Percentiles rank a stretch among this genome's conserved stretches.
Evolutionary conservation across 257 asterid genomes (phyloP).

Genomic region (Ehretia macrophylla): DNA sequence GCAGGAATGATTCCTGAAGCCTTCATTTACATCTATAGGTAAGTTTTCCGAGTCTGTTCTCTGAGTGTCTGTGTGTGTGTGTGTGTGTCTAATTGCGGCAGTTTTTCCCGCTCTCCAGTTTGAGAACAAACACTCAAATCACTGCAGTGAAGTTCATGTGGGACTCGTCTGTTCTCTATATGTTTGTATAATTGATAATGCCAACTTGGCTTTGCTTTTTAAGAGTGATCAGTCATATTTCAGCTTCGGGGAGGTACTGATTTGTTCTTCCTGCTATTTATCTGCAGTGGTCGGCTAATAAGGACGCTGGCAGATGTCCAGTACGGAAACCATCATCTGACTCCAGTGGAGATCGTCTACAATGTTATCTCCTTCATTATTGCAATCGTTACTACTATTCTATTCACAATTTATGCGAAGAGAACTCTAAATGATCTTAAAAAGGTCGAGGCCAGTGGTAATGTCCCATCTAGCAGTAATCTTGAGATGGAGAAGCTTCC

Average conservation of each 20-base stretch:
- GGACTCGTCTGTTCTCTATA: too few species aligned
- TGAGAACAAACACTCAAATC: too few species aligned
- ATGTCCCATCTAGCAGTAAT: conserved; percentile 22
- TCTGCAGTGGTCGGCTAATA: conserved; percentile 80
- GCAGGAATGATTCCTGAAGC: conserved; percentile 96
- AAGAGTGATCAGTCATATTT: background rate
- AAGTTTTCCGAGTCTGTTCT: conserved; percentile 7
- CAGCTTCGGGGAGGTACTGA: background rate
- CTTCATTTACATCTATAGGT: conserved; percentile 91
- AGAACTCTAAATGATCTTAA: conserved; percentile 56
- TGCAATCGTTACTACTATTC: conserved; percentile 54
- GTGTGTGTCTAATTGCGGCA: background rate
- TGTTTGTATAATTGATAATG: background rate
- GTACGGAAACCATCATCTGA: conserved; percentile 63
- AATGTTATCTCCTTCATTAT: conserved; percentile 62
- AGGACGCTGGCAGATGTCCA: conserved; percentile 78
- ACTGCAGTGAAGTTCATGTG: too few species aligned
- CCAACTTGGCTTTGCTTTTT: background rate
- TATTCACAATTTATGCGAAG: conserved; percentile 67
- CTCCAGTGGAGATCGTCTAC: conserved; percentile 72
- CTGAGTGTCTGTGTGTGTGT: background rate
- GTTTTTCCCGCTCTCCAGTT: background rate
- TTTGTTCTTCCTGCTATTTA: conserved; percentile 10
- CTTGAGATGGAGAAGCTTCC: conserved; percentile 70
- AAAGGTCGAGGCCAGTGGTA: conserved; percentile 33